Conservation (phyloP, 306 rosid genomes). For the Myrica gale region DNA sequence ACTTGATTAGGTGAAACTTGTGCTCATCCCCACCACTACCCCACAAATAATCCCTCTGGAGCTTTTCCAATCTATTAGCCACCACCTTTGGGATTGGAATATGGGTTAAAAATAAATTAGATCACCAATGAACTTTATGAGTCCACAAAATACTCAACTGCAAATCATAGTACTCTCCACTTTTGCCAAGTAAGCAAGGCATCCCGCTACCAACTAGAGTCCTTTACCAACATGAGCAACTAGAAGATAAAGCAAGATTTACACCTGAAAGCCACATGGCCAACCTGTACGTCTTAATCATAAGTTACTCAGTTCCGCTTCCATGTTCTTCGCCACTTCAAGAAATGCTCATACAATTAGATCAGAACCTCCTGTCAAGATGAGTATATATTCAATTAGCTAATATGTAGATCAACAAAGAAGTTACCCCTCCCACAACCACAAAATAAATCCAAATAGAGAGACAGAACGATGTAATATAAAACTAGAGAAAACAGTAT, state of each 20-base stretch:
- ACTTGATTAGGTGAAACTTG: too few species aligned
- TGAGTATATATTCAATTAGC: constrained; percentile 14
- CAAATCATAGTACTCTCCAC: neutral
- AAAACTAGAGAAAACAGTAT: neutral
- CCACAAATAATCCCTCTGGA: neutral
- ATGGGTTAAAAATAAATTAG: too few species aligned
- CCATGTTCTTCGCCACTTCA: constrained; percentile 7
- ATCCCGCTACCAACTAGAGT: neutral
- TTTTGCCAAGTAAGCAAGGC: neutral
- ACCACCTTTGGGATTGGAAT: too few species aligned
- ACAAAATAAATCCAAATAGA: neutral
- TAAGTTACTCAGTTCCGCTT: constrained; percentile 5
- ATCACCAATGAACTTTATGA: neutral
- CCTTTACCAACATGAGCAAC: neutral
- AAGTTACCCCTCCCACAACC: neutral
- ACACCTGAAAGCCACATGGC: neutral
- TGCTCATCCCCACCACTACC: neutral
- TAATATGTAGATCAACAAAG: constrained; percentile 8
- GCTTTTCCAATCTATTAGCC: too few species aligned
- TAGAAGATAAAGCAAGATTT: constrained; percentile 1
- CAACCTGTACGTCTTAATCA: neutral
- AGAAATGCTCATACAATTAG: neutral
- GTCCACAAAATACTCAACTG: neutral
- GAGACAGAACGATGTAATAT: neutral
- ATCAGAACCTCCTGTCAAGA: constrained; percentile 21